Evolutionary conservation across 441 rosid genomes (phyloP), one percentile per base, ranked within the genome.

Genomic region (Melastoma candidum): DNA sequence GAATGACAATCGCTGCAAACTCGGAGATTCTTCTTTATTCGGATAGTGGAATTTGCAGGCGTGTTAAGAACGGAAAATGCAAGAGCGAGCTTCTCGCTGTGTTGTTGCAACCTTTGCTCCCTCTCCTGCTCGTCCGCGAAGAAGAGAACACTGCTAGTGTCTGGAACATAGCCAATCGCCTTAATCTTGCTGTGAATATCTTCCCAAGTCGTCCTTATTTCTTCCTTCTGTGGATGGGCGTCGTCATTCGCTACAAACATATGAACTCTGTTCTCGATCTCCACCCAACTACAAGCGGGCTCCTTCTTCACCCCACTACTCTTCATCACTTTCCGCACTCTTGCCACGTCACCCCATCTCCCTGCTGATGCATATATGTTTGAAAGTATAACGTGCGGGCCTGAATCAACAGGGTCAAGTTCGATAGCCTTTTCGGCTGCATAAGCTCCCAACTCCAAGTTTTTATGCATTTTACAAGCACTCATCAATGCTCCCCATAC

Each of bases 401-500:
- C 66, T 1, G 66, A 39, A 62, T 77, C 76, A 22, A 52, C 51
- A 43, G 77, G 61, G 63, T 74, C 69, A 14, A 77, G 72, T 60
- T 77, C 71, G n/a, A 77, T 62, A 45, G 72, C 59, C 26, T 58
- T 58, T 26, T 74, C 69, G 10, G 82, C 82, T 1, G 77, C 77
- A 60, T 70, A 77, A 57, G 62, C 36, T 25, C 80, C 82, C 64
- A 71, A 57, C 39, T 72, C 73, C 69, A 58, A 51, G 26, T 80
- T 71, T 62, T 73, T 69, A 68, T 80, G 77, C 74, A 74, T 72
- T 70, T 78, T 62, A 58, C 77, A 77, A 26, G 82, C 80, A 41
- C 77, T 73, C 48, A 77, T 78, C 72, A 80, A 65, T 24, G 80
- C 85, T 58, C 78, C 78, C 78, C 82, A 77, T 39, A 77, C 68